Conservation (phyloP, 2,329 filamentous ascomycete genomes). For the Neopestalotiopsis clavispora region DNA sequence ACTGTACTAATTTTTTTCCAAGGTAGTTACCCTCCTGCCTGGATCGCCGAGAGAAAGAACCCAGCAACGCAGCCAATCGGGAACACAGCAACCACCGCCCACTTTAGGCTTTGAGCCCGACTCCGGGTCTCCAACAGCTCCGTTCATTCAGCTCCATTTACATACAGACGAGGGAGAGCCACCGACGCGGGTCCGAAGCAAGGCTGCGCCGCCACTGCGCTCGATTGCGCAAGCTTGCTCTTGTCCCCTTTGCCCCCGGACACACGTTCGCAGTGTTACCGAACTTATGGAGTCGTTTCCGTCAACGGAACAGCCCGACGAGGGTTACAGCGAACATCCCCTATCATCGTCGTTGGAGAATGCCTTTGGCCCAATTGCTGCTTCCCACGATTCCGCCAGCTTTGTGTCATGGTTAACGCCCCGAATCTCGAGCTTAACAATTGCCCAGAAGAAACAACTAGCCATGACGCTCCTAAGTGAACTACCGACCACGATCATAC, state of each 20-base stretch:
- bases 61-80: too few relatives aligned
- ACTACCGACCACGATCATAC: conserved; percentile 79
- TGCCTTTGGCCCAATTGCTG: conserved; percentile 37
- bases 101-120: background rate
- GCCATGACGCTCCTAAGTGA: conserved; percentile 79
- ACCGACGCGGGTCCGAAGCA: too few relatives aligned
- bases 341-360: conserved; percentile 45
- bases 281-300: conserved; percentile 50
- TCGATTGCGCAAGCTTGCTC: too few relatives aligned
- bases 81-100: too few relatives aligned
- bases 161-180: too few relatives aligned
- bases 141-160: too few relatives aligned
- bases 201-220: too few relatives aligned
- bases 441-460: conserved; percentile 63
- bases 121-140: background rate
- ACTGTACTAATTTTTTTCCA: too few relatives aligned
- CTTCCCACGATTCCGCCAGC: conserved; percentile 45
- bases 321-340: conserved; percentile 85
- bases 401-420: conserved; percentile 55
- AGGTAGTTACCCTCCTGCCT: too few relatives aligned
- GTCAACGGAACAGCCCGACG: conserved; percentile 69
- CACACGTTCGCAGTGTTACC: background rate
- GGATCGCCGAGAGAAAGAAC: too few relatives aligned
- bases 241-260: background rate
- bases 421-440: conserved; percentile 54